Percentiles rank a stretch among this genome's conserved stretches.
Evolutionary conservation across 495 filamentous ascomycete species (phyloP).

Genomic region (Penicillium verhagenii): DNA sequence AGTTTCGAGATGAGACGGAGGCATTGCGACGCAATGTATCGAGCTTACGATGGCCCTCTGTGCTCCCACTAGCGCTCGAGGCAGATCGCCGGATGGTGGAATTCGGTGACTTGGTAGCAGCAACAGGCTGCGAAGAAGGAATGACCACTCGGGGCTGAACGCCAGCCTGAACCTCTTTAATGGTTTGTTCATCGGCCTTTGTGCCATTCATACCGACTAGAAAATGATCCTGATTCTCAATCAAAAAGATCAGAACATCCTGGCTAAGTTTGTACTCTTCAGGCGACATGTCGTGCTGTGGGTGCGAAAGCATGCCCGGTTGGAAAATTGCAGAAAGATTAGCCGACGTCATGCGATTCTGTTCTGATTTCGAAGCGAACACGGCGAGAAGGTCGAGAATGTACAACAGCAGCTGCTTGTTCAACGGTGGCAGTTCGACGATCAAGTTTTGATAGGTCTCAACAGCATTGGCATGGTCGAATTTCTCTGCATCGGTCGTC

Average conservation of each 20-base stretch:
- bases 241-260: constrained; percentile 95
- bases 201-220: constrained; percentile 94
- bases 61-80: constrained; percentile 83
- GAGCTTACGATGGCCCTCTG: constrained; percentile 79
- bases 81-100: constrained; percentile 67
- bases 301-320: constrained; percentile 92
- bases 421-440: constrained; percentile 86
- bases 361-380: constrained; percentile 94
- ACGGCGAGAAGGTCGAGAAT: constrained; percentile 97
- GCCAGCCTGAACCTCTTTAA: constrained; percentile 75
- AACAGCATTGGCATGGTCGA: constrained; percentile 77
- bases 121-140: neutral
- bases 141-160: constrained; percentile 32
- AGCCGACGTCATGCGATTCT: constrained; percentile 92
- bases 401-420: constrained; percentile 92
- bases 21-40: constrained; percentile 76
- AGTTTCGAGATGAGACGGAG: constrained; percentile 71
- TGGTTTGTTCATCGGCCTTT: constrained; percentile 80
- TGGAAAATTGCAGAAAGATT: constrained; percentile 99
- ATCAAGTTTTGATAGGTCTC: constrained; percentile 83
- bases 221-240: constrained; percentile 92
- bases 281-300: constrained; percentile 90
- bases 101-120: constrained; percentile 27
- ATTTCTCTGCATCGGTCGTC: constrained; percentile 45
- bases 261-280: constrained; percentile 92